Evolutionary conservation across 2,329 filamentous ascomycete species (phyloP).

Genomic region (Gremmenia infestans): DNA sequence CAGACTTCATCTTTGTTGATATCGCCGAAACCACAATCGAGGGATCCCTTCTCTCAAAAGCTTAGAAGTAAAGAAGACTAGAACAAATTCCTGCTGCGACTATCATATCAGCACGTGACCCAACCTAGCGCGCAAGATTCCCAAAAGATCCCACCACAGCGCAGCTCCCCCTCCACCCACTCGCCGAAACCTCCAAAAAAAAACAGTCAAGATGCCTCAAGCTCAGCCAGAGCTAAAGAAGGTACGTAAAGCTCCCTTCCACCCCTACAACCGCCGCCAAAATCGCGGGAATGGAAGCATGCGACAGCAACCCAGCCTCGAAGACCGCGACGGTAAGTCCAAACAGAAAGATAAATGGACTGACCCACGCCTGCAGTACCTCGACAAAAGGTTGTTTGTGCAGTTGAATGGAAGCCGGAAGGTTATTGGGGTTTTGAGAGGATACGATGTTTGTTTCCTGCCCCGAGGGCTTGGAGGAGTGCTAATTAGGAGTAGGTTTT

Average conservation of each 20-base stretch:
- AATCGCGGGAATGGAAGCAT: constrained; percentile 8
- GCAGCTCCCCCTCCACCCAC: not conserved
- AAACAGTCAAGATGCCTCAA: constrained; percentile 71
- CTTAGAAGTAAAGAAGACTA: not conserved
- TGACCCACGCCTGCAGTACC: constrained; percentile 60
- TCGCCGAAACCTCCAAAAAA: constrained; percentile 10
- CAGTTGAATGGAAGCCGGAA: constrained; percentile 97
- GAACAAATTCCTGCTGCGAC: not conserved
- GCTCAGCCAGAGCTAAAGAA: constrained; percentile 99
- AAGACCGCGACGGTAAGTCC: constrained; percentile 10
- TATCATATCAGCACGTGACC: constrained; percentile 27
- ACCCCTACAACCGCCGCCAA: not conserved
- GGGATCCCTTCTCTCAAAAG: no score
- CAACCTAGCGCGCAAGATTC: constrained; percentile 1
- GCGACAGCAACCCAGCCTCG: constrained; percentile 6
- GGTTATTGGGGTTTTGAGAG: constrained; percentile 88
- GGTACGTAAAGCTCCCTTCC: constrained; percentile 46
- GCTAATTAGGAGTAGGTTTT: constrained; percentile 64
- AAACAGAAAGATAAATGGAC: constrained; percentile 65
- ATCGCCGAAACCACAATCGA: no score
- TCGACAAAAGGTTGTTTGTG: constrained; percentile 97
- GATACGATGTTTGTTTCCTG: constrained; percentile 73
- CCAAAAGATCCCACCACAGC: constrained; percentile 1
- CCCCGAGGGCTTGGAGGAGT: not conserved
- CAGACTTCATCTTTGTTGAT: constrained; percentile 24